phyloP scores from a whole-genome alignment of 1,139 yeast species.

The Pichia sp. region DNA sequence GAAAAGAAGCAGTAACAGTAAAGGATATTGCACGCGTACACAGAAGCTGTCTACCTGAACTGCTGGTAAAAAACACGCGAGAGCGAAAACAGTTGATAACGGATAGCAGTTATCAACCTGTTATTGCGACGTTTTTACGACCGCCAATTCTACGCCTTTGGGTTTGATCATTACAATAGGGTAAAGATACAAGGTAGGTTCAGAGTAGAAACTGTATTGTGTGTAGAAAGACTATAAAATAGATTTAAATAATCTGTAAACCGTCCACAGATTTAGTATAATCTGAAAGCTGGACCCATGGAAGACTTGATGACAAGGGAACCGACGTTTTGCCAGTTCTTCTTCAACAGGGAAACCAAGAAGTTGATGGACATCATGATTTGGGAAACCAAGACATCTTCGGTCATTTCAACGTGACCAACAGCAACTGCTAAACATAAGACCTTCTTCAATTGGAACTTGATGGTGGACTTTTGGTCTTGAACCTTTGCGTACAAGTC shows the following conservation, averaged over 20 bases:
- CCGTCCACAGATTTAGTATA: constrained; percentile 53
- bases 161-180: too few relatives aligned
- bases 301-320: constrained; percentile 98
- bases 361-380: constrained; percentile 99
- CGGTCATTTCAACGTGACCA: constrained; percentile 99
- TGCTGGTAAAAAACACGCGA: too few relatives aligned
- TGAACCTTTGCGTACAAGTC: constrained; percentile 93
- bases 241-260: constrained; percentile 1
- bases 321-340: constrained; percentile 99
- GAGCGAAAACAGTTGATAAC: too few relatives aligned
- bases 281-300: constrained; percentile 99
- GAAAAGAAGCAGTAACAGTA: not conserved
- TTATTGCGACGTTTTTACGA: too few relatives aligned
- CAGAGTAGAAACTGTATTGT: too few relatives aligned
- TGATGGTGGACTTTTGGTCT: constrained; percentile 99
- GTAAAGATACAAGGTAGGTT: too few relatives aligned
- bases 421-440: constrained; percentile 92
- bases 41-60: too few relatives aligned
- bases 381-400: constrained; percentile 94
- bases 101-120: too few relatives aligned
- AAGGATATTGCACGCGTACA: too few relatives aligned
- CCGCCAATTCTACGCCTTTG: too few relatives aligned
- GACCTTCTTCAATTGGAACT: constrained; percentile 99
- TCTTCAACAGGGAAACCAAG: constrained; percentile 98
- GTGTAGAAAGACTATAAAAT: too few relatives aligned